Percentiles rank a stretch among this genome's conserved stretches.
phyloP scores from a whole-genome alignment of 805 yeast species.

The Wickerhamomyces alni region DNA sequence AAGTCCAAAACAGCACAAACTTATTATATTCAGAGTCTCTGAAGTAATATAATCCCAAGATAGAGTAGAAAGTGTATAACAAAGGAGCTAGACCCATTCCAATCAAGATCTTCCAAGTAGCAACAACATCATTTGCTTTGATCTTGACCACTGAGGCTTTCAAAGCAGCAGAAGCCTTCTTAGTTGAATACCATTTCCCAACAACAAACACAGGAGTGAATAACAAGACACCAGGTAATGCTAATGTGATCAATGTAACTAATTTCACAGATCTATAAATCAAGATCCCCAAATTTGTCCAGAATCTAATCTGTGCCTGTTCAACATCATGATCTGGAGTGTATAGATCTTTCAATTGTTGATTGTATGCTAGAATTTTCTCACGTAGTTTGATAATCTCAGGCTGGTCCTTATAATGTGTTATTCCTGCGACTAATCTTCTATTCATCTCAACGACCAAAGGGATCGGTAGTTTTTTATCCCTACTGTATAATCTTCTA shows the following conservation, averaged over 20 bases:
- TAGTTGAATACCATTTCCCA: constrained; percentile 65
- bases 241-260: constrained; percentile 48
- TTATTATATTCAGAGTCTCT: constrained; percentile 28
- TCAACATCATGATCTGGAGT: constrained; percentile 50
- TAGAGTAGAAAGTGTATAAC: constrained; percentile 75
- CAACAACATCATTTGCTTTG: constrained; percentile 88
- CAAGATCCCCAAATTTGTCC: constrained; percentile 46
- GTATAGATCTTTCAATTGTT: constrained; percentile 53
- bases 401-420: constrained; percentile 66
- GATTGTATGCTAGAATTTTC: constrained; percentile 67
- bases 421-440: constrained; percentile 76
- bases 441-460: constrained; percentile 88
- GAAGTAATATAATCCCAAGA: constrained; percentile 39
- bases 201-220: constrained; percentile 85
- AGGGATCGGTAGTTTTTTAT: constrained; percentile 70
- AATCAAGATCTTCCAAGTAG: constrained; percentile 94
- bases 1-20: constrained; percentile 27
- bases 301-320: constrained; percentile 41
- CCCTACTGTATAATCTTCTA: constrained; percentile 78
- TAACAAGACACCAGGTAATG: constrained; percentile 83
- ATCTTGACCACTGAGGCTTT: constrained; percentile 87
- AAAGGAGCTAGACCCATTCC: constrained; percentile 87
- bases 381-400: constrained; percentile 52
- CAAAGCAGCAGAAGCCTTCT: constrained; percentile 72
- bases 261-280: constrained; percentile 54